These are phyloP conservation scores for Entomophthora muscae DNA, from an alignment of 371 early-diverging fungal species.

Conservation along the genomic window DNA sequence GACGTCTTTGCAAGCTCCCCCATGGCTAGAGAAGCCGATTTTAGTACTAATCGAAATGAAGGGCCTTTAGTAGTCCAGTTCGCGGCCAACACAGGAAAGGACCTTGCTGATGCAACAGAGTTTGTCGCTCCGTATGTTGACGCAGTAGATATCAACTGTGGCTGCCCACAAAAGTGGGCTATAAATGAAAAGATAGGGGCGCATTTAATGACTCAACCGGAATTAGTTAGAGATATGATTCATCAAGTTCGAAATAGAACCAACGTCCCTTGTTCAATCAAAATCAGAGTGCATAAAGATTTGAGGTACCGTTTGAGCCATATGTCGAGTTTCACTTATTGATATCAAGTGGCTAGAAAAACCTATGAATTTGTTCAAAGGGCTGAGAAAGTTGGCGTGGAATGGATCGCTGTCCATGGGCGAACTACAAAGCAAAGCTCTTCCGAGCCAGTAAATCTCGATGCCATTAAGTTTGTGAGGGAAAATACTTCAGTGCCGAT, in stretches of 20 bases:
- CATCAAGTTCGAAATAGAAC: conserved; percentile 39
- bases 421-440: conserved; percentile 54
- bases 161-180: conserved; percentile 80
- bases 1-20: conserved; percentile 75
- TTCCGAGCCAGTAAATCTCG: conserved; percentile 50
- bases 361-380: conserved; percentile 61
- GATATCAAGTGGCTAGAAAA: conserved; percentile 18
- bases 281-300: conserved; percentile 59
- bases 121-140: conserved; percentile 62
- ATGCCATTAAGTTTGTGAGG: conserved; percentile 51
- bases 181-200: conserved; percentile 61
- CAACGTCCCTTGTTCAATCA: conserved; percentile 50
- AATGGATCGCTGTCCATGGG: conserved; percentile 67
- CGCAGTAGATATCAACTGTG: conserved; percentile 72
- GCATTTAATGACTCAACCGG: conserved; percentile 58
- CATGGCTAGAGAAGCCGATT: conserved; percentile 64
- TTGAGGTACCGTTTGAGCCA: conserved; percentile 20
- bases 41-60: conserved; percentile 53
- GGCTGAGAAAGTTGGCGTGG: conserved; percentile 54
- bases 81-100: conserved; percentile 63
- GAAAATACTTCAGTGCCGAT: conserved; percentile 49
- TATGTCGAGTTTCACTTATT: neutral
- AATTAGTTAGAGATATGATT: conserved; percentile 66
- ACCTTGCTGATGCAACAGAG: conserved; percentile 71
- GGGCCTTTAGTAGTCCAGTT: conserved; percentile 85